phyloP scores from a whole-genome alignment of 352 stramenopile genomes.

The Aphanomyces astaci region DNA sequence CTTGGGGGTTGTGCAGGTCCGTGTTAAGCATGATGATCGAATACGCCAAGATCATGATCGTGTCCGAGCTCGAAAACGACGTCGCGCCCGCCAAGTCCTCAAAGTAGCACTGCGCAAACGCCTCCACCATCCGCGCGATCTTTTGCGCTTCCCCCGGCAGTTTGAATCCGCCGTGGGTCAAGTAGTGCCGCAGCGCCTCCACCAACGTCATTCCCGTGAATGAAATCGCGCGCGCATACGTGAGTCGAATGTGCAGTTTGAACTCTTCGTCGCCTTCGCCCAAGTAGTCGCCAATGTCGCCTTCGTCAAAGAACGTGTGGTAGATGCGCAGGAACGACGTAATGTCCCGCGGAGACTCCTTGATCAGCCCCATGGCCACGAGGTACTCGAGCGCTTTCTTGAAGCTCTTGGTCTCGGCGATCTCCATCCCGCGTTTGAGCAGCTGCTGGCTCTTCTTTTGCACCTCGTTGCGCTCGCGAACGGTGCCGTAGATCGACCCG shows the following conservation, averaged over 20 bases:
- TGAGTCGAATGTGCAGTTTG: slow-evolving; percentile 89
- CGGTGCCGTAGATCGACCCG: slow-evolving; percentile 23
- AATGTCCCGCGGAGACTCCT: slow-evolving; percentile 82
- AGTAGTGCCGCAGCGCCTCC: slow-evolving; percentile 92
- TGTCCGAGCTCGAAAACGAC: slow-evolving; percentile 71
- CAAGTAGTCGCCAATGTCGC: slow-evolving; percentile 92
- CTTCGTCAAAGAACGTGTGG: slow-evolving; percentile 86
- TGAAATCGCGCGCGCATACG: slow-evolving; percentile 92
- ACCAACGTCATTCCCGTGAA: slow-evolving; percentile 97
- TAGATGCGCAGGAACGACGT: slow-evolving; percentile 93
- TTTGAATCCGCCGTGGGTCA: slow-evolving; percentile 96
- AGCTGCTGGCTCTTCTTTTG: slow-evolving; percentile 77
- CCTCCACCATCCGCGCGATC: slow-evolving; percentile 96
- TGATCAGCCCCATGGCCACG: slow-evolving; percentile 80
- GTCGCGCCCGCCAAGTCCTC: slow-evolving; percentile 77
- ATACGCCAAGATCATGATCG: slow-evolving; percentile 86
- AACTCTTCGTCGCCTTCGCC: slow-evolving; percentile 87
- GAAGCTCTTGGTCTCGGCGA: slow-evolving; percentile 68
- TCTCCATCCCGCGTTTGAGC: slow-evolving; percentile 72
- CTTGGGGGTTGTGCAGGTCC: slow-evolving; percentile 83
- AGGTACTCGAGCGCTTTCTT: slow-evolving; percentile 84
- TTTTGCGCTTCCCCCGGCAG: slow-evolving; percentile 97
- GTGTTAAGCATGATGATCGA: slow-evolving; percentile 90
- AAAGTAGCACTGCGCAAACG: slow-evolving; percentile 97
- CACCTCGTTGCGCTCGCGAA: slow-evolving; percentile 74